Conservation (phyloP, 768 basidiomycete genomes). For the Pulveroboletus sp. region DNA sequence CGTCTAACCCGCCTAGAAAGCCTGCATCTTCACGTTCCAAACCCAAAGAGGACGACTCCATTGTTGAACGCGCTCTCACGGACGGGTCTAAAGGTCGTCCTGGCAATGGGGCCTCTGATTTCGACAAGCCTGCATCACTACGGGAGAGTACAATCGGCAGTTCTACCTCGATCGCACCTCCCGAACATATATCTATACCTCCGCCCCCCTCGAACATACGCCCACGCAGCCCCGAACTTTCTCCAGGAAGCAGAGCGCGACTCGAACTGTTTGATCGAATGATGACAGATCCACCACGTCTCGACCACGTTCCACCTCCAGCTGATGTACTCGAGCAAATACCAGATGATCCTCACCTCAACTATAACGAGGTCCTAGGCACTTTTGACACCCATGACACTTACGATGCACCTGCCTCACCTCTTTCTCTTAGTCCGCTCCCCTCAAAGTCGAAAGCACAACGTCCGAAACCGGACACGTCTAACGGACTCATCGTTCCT, state of each 20-base stretch:
- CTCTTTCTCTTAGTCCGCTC: slow-evolving; percentile 3
- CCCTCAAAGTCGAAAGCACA: slow-evolving; percentile 1
- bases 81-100: not conserved
- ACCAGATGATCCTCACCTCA: slow-evolving; percentile 2
- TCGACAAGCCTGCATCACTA: not conserved
- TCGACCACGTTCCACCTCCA: not conserved
- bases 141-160: not conserved
- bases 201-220: not conserved
- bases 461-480: not conserved
- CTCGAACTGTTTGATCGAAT: slow-evolving; percentile 30
- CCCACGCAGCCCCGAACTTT: slow-evolving; percentile 16
- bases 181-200: slow-evolving; percentile 9
- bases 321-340: not conserved
- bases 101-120: not conserved
- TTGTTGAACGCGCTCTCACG: not conserved
- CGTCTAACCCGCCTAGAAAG: not conserved
- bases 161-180: not conserved
- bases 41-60: not conserved
- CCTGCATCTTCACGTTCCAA: not conserved
- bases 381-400: not conserved
- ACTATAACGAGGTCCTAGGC: slow-evolving; percentile 1
- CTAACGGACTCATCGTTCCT: slow-evolving; percentile 27
- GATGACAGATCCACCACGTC: slow-evolving; percentile 7
- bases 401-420: not conserved
- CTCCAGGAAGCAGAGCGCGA: slow-evolving; percentile 26